phyloP scores from a whole-genome alignment of 2,329 filamentous ascomycete genomes.

The Xylaria sp. region DNA sequence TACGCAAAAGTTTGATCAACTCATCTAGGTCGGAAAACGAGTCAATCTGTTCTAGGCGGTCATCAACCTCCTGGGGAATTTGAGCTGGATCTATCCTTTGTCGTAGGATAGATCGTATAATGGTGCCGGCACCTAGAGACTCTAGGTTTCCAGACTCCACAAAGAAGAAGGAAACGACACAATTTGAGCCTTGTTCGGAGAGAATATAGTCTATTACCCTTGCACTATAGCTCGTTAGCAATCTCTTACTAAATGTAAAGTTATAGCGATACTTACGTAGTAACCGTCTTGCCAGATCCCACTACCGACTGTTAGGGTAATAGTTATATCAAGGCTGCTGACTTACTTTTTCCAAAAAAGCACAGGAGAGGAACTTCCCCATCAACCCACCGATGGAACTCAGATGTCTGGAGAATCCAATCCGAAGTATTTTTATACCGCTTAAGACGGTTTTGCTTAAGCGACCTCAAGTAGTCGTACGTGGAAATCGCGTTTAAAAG shows the following conservation, averaged over 20 bases:
- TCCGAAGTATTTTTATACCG: constrained; percentile 27
- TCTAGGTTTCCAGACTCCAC: background rate
- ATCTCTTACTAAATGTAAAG: background rate
- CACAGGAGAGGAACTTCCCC: background rate
- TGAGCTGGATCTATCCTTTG: background rate
- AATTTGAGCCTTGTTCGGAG: background rate
- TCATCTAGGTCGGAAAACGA: background rate
- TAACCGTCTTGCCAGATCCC: background rate
- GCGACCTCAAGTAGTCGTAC: constrained; percentile 41
- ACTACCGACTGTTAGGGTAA: background rate
- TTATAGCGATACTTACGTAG: background rate
- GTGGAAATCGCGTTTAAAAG: constrained; percentile 47
- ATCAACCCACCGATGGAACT: background rate
- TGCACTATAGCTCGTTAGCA: background rate
- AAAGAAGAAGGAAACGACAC: background rate
- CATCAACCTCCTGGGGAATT: background rate
- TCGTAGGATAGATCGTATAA: background rate
- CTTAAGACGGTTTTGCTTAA: constrained; percentile 46
- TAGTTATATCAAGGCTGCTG: background rate
- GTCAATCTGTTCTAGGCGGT: background rate
- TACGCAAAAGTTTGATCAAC: background rate
- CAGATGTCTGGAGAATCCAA: background rate
- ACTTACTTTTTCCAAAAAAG: background rate
- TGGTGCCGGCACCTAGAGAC: background rate
- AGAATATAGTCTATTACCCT: background rate